These are phyloP conservation scores for Aspergillus quadricinctus DNA, from an alignment of 2,329 filamentous ascomycete species.

Conservation along the genomic window DNA sequence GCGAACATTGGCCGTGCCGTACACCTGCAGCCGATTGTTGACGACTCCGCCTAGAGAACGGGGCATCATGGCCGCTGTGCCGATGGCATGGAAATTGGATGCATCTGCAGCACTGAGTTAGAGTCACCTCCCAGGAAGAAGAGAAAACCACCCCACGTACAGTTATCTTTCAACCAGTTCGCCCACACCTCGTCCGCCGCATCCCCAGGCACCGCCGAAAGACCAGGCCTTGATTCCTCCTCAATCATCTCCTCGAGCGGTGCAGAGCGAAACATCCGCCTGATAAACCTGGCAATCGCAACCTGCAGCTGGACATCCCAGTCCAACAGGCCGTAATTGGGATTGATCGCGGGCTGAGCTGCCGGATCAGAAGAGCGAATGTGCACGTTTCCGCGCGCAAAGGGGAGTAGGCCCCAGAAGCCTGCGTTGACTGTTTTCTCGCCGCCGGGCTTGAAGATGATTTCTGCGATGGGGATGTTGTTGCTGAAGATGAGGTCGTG, in stretches of 20 bases:
- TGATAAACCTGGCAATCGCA: constrained; percentile 18
- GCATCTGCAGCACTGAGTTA: constrained; percentile 9
- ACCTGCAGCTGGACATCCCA: constrained; percentile 23
- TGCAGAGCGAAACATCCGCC: constrained; percentile 16
- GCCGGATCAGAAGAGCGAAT: constrained; percentile 23
- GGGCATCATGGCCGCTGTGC: constrained; percentile 31
- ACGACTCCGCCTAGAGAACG: constrained; percentile 31
- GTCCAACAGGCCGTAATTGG: constrained; percentile 28
- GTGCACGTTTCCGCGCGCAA: constrained; percentile 28
- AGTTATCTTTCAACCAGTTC: constrained; percentile 20
- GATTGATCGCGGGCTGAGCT: constrained; percentile 22
- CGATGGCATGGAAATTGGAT: constrained; percentile 28
- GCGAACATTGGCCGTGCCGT: constrained; percentile 30
- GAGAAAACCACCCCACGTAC: constrained; percentile 10
- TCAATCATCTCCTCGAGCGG: constrained; percentile 13
- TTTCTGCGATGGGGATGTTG: constrained; percentile 24
- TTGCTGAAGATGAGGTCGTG: constrained; percentile 25
- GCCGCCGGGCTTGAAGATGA: constrained; percentile 19
- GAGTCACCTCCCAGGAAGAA: neutral
- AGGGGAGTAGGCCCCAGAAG: constrained; percentile 27
- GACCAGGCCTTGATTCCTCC: constrained; percentile 18
- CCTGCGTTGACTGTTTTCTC: constrained; percentile 13
- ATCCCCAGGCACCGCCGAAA: constrained; percentile 14
- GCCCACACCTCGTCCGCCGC: constrained; percentile 21
- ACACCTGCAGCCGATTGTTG: constrained; percentile 25